A percentile compares a stretch with the other conserved stretches of the same genome.
Conservation (phyloP, 2,329 filamentous ascomycete species). For the Nemania sp. region DNA sequence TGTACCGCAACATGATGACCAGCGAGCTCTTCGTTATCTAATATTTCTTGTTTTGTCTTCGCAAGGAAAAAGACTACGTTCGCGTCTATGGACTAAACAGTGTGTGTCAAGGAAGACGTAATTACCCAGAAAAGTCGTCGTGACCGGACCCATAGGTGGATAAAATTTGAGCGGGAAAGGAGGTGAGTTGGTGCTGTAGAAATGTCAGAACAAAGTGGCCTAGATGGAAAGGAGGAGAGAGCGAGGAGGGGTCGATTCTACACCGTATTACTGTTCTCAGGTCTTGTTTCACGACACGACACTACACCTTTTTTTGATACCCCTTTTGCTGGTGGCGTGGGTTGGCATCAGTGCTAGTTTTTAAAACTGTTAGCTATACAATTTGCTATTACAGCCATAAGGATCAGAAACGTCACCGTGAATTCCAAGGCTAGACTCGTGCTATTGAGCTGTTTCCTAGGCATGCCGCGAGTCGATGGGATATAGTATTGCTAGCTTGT, state of each 20-base stretch:
- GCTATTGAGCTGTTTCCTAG: neutral
- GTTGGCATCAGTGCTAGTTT: neutral
- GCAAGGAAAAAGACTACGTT: neutral
- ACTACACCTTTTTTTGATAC: neutral
- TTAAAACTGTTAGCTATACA: neutral
- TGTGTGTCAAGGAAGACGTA: neutral
- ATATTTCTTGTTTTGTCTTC: neutral
- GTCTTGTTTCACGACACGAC: slow-evolving; percentile 8
- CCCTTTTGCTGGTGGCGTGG: neutral
- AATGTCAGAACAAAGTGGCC: no score
- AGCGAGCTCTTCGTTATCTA: slow-evolving; percentile 46
- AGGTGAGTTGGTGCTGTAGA: neutral
- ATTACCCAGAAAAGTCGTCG: neutral
- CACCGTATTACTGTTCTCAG: neutral
- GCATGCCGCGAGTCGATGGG: neutral
- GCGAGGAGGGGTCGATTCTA: neutral
- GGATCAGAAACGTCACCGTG: neutral
- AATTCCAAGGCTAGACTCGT: neutral
- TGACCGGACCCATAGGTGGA: neutral
- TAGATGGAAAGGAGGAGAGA: neutral
- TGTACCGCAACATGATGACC: slow-evolving; percentile 59
- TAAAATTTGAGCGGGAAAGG: neutral
- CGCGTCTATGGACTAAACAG: neutral
- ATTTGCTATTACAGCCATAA: neutral
- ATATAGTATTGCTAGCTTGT: neutral